A percentile compares a stretch with the other conserved stretches of the same genome.
phyloP scores from a whole-genome alignment of 225 moss, liverwort and hornwort species.

The Physcomitrium patens region DNA sequence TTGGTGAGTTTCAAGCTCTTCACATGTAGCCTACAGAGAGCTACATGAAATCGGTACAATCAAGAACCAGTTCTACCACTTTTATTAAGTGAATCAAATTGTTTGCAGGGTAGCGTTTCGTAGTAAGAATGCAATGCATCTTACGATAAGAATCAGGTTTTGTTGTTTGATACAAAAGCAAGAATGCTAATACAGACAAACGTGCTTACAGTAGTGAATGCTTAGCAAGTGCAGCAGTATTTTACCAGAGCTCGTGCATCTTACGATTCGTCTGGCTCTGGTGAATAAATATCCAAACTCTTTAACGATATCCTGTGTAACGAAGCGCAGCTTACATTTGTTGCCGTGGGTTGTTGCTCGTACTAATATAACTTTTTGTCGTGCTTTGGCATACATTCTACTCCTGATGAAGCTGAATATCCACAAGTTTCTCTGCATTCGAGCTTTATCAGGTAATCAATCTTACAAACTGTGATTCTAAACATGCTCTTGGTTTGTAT shows the following conservation, averaged over 20 bases:
- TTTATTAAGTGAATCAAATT: slow-evolving; percentile 3
- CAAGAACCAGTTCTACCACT: background rate
- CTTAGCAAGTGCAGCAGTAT: background rate
- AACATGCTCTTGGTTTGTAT: too few relatives aligned
- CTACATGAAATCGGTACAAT: background rate
- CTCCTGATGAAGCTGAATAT: too few relatives aligned
- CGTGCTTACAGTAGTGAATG: slow-evolving; percentile 5
- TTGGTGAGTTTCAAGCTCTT: background rate
- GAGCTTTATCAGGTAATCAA: too few relatives aligned
- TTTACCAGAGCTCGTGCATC: background rate
- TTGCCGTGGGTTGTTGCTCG: too few relatives aligned
- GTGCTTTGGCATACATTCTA: too few relatives aligned
- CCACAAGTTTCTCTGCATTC: too few relatives aligned
- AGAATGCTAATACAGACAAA: background rate
- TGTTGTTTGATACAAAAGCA: background rate
- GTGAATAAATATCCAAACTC: slow-evolving; percentile 3
- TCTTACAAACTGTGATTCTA: too few relatives aligned
- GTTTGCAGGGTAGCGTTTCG: slow-evolving; percentile 16
- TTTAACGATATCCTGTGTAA: background rate
- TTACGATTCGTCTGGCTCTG: too few relatives aligned
- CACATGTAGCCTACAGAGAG: background rate
- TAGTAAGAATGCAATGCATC: slow-evolving; percentile 12
- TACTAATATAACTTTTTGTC: too few relatives aligned
- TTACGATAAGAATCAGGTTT: background rate
- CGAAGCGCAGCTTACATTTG: too few relatives aligned